Percentiles rank a stretch among this genome's conserved stretches.
Conservation (phyloP, 805 yeast genomes). For the Candida glaebosa region DNA sequence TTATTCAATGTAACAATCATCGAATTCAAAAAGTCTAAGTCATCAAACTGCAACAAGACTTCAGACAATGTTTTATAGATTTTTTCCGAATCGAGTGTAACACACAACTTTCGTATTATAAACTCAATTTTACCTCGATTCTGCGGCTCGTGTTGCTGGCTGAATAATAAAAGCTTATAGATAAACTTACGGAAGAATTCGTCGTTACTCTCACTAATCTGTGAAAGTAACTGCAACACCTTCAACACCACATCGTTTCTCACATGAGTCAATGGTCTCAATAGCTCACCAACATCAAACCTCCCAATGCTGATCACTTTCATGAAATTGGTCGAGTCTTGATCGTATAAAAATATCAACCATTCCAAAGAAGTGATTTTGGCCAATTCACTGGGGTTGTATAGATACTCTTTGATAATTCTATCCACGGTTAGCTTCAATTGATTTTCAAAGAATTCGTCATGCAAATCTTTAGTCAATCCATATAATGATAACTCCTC, state of each 20-base stretch:
- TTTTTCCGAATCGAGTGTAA: slow-evolving; percentile 75
- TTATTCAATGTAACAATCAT: slow-evolving; percentile 87
- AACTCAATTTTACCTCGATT: slow-evolving; percentile 55
- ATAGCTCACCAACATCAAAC: slow-evolving; percentile 66
- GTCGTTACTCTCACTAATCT: slow-evolving; percentile 72
- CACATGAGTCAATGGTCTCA: slow-evolving; percentile 66
- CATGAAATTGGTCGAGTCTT: slow-evolving; percentile 42
- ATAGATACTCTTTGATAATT: slow-evolving; percentile 57
- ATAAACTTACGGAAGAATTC: slow-evolving; percentile 73
- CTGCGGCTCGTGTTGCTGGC: slow-evolving; percentile 49
- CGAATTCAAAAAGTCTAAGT: slow-evolving; percentile 66
- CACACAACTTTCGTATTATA: slow-evolving; percentile 79
- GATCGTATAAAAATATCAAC: slow-evolving; percentile 76
- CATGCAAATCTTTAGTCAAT: slow-evolving; percentile 35
- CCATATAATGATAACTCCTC: slow-evolving; percentile 42
- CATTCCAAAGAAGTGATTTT: slow-evolving; percentile 85
- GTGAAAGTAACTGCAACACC: slow-evolving; percentile 68
- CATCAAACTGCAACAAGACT: slow-evolving; percentile 52
- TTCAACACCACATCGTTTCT: slow-evolving; percentile 75
- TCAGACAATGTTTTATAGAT: slow-evolving; percentile 78
- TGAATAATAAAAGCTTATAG: slow-evolving; percentile 62
- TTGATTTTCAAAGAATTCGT: slow-evolving; percentile 39
- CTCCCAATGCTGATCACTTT: slow-evolving; percentile 16
- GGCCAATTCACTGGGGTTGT: slow-evolving; percentile 61
- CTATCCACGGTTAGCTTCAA: slow-evolving; percentile 59